Conservation (phyloP, 2,329 filamentous ascomycete species). For the Aspergillus uvarum region DNA sequence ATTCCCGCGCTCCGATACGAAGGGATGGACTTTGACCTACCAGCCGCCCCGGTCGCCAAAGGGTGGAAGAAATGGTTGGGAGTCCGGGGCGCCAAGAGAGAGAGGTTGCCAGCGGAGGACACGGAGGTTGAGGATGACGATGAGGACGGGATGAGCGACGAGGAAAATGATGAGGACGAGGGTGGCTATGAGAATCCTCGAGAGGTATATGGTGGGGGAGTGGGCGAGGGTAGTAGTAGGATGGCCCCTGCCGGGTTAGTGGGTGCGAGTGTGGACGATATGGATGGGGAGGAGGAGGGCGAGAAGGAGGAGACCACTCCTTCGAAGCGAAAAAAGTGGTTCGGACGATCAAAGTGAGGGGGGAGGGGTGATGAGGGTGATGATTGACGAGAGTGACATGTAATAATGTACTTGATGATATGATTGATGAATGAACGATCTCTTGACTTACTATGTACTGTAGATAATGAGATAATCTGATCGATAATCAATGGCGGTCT, state of each 20-base stretch:
- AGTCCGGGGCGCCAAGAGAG: constrained; percentile 30
- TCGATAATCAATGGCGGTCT: constrained; percentile 24
- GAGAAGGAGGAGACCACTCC: constrained; percentile 12
- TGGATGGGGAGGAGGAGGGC: constrained; percentile 18
- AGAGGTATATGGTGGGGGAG: not conserved
- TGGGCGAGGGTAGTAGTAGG: not conserved
- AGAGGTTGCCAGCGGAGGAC: constrained; percentile 17
- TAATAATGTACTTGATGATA: not conserved
- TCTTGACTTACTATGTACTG: no score
- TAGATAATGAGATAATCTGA: not conserved
- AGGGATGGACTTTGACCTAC: constrained; percentile 41
- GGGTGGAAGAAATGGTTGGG: constrained; percentile 43
- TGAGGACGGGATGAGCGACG: constrained; percentile 16
- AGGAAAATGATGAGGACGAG: constrained; percentile 17
- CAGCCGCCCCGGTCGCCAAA: constrained; percentile 36
- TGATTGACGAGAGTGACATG: constrained; percentile 8
- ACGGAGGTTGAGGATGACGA: constrained; percentile 21
- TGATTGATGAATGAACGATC: not conserved
- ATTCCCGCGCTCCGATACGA: constrained; percentile 70
- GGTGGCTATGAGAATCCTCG: constrained; percentile 8
- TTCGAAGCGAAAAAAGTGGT: constrained; percentile 33
- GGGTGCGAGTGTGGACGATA: constrained; percentile 9
- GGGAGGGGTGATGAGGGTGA: constrained; percentile 16
- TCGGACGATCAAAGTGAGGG: constrained; percentile 25
- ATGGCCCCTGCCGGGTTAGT: constrained; percentile 12